Conservation (phyloP, 2,329 filamentous ascomycete species). For the Coniochaeta prunicola region DNA sequence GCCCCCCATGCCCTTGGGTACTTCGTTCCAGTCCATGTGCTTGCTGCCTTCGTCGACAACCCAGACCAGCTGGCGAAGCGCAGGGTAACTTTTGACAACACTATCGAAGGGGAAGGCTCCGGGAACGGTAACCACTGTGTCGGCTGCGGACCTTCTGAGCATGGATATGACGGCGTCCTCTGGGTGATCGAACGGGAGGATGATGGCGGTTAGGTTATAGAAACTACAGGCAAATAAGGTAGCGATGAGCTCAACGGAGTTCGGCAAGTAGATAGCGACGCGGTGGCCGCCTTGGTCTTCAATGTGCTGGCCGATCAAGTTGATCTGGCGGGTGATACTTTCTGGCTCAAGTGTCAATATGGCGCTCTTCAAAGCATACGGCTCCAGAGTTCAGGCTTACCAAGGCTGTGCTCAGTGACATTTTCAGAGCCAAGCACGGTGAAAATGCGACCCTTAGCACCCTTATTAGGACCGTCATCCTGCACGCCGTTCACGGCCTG, state of each 20-base stretch:
- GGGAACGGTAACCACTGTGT: slow-evolving; percentile 76
- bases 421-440: slow-evolving; percentile 74
- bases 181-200: slow-evolving; percentile 76
- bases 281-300: slow-evolving; percentile 64
- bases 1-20: slow-evolving; percentile 68
- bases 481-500: slow-evolving; percentile 58
- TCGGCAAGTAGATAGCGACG: slow-evolving; percentile 85
- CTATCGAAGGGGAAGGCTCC: slow-evolving; percentile 78
- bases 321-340: slow-evolving; percentile 78
- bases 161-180: slow-evolving; percentile 63
- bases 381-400: slow-evolving; percentile 28
- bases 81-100: slow-evolving; percentile 60
- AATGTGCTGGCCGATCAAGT: slow-evolving; percentile 72
- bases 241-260: slow-evolving; percentile 81
- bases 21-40: slow-evolving; percentile 93
- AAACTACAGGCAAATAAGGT: slow-evolving; percentile 85
- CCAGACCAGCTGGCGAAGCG: slow-evolving; percentile 77
- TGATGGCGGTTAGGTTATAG: slow-evolving; percentile 75
- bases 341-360: slow-evolving; percentile 30
- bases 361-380: neutral
- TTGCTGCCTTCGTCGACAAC: slow-evolving; percentile 85
- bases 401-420: slow-evolving; percentile 63
- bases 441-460: slow-evolving; percentile 62
- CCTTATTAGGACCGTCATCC: slow-evolving; percentile 51
- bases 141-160: slow-evolving; percentile 65